These are phyloP conservation scores for Protea cynaroides DNA, from an alignment of 164 flowering plant genomes.

Conservation along the genomic window DNA sequence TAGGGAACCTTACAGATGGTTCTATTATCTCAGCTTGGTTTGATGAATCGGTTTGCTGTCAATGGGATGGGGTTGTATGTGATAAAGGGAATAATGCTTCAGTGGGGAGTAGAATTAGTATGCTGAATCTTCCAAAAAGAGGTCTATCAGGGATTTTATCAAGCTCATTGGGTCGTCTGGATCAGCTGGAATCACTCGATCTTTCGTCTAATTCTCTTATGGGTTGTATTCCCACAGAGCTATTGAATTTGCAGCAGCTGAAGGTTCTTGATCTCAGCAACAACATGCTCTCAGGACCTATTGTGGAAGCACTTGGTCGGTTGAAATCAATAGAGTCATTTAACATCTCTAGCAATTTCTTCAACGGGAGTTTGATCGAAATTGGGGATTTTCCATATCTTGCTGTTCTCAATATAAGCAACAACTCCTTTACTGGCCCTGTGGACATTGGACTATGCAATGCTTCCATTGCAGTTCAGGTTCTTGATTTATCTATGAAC, in stretches of 20 bases:
- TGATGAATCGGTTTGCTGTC: conserved; percentile 44
- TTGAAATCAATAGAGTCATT: background rate
- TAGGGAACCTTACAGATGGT: conserved; percentile 45
- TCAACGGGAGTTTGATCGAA: conserved; percentile 37
- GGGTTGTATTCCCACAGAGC: conserved; percentile 34
- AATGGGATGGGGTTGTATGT: conserved; percentile 80
- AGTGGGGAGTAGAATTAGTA: conserved; percentile 22
- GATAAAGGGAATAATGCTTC: conserved; percentile 19
- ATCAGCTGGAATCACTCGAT: conserved; percentile 24
- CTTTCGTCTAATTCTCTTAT: conserved; percentile 44
- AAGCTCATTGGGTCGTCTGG: conserved; percentile 29
- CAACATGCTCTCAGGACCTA: conserved; percentile 34
- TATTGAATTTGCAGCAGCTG: conserved; percentile 40
- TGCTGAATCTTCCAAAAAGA: conserved; percentile 30
- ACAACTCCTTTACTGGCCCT: conserved; percentile 53
- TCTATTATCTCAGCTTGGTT: conserved; percentile 44
- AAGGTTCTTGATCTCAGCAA: conserved; percentile 51
- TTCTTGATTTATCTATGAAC: conserved; percentile 65
- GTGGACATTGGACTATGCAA: conserved; percentile 38
- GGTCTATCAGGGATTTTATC: conserved; percentile 41
- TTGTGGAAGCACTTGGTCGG: background rate
- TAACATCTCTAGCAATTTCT: conserved; percentile 28
- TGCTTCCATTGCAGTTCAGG: conserved; percentile 28
- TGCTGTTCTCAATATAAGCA: conserved; percentile 52
- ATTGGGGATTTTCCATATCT: conserved; percentile 35